A percentile compares a stretch with the other conserved stretches of the same genome.
These are phyloP conservation scores for Elaeagnus macrophylla DNA, from an alignment of 306 rosid species.

Conservation along the genomic window DNA sequence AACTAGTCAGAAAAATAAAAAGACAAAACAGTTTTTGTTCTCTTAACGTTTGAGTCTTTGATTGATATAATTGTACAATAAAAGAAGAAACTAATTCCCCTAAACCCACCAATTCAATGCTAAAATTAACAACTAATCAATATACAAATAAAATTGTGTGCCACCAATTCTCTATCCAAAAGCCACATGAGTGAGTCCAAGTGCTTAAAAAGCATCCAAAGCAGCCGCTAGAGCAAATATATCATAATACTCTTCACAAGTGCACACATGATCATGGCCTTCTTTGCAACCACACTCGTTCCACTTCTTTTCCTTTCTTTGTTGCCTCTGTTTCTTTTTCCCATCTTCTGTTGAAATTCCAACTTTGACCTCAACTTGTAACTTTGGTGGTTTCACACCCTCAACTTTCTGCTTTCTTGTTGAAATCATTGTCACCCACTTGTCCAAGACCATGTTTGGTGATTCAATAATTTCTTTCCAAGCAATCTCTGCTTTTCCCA, in stretches of 20 bases:
- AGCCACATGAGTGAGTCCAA: not conserved
- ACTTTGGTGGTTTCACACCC: constrained; percentile 20
- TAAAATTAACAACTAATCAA: no score
- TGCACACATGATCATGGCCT: constrained; percentile 34
- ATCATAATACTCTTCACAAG: constrained; percentile 37
- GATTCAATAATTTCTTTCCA: constrained; percentile 57
- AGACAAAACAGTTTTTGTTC: no score
- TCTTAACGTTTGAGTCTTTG: no score
- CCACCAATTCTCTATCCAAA: not conserved
- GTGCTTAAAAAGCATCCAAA: constrained; percentile 40
- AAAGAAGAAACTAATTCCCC: no score
- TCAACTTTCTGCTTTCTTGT: constrained; percentile 9
- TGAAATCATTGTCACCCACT: constrained; percentile 51
- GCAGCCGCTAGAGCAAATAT: constrained; percentile 44
- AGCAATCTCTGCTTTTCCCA: constrained; percentile 58
- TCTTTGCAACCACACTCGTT: constrained; percentile 60
- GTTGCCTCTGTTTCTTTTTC: constrained; percentile 14
- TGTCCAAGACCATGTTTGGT: constrained; percentile 46
- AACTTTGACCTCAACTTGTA: constrained; percentile 46
- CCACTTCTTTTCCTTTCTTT: constrained; percentile 15
- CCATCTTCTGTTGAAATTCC: constrained; percentile 11
- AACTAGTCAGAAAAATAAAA: no score
- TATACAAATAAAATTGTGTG: no score
- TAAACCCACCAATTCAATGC: no score
- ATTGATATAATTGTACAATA: no score